A percentile compares a stretch with the other conserved stretches of the same genome.
Conservation (phyloP, 2,329 filamentous ascomycete species). For the Dactylonectria macrodidyma region DNA sequence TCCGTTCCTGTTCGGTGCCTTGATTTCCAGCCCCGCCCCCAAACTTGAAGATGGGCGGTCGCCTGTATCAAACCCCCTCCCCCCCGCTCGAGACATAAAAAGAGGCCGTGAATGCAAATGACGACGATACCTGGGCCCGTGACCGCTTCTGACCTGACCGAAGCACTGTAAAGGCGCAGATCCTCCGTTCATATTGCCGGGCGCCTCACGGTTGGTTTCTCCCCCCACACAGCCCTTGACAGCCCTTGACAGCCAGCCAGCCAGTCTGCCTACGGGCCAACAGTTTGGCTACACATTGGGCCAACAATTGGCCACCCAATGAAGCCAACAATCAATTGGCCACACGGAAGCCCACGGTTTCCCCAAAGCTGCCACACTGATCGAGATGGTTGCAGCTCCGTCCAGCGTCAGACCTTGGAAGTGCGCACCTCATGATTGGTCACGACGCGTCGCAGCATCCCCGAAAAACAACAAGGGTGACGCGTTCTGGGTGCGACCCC, state of each 20-base stretch:
- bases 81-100: background rate
- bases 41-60: too few relatives aligned
- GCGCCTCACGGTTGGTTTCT: constrained; percentile 2
- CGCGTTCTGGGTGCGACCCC: constrained; percentile 23
- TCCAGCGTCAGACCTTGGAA: constrained; percentile 24
- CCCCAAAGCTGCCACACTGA: too few relatives aligned
- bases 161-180: constrained; percentile 18
- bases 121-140: constrained; percentile 6
- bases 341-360: too few relatives aligned
- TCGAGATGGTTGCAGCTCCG: constrained; percentile 20
- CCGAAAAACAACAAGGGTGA: constrained; percentile 20
- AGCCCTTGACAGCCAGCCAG: too few relatives aligned
- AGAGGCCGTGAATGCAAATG: background rate
- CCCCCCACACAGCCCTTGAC: background rate
- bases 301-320: too few relatives aligned
- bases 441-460: constrained; percentile 15
- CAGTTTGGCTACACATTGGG: too few relatives aligned
- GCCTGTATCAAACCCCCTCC: too few relatives aligned
- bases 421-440: constrained; percentile 18
- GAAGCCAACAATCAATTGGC: too few relatives aligned
- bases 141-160: constrained; percentile 1
- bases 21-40: background rate
- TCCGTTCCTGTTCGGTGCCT: background rate
- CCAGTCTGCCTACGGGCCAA: too few relatives aligned
- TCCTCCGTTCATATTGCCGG: constrained; percentile 28